These are phyloP conservation scores for Selaginella moellendorffii DNA, from an alignment of 75 land plant genomes.

Conservation along the genomic window DNA sequence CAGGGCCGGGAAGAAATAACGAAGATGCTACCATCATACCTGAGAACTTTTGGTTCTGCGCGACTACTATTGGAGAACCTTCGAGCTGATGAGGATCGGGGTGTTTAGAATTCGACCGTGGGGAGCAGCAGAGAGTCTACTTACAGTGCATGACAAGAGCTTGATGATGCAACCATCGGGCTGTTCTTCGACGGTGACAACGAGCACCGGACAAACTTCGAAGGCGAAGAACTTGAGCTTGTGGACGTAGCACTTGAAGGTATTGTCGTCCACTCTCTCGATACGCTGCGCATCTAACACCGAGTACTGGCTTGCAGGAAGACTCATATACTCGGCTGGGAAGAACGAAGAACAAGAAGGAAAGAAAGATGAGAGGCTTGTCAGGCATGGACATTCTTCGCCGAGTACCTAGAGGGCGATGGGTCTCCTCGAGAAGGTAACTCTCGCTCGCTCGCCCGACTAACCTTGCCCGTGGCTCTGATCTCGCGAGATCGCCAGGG, in stretches of 20 bases:
- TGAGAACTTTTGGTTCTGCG: constrained; percentile 90
- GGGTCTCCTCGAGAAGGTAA: not conserved
- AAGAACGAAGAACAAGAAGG: not conserved
- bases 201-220: constrained; percentile 84
- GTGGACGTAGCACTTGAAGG: constrained; percentile 78
- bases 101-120: no score
- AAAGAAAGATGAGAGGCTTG: not conserved
- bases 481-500: no score
- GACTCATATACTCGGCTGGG: constrained; percentile 82
- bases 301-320: constrained; percentile 98
- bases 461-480: not conserved
- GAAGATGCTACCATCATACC: constrained; percentile 25
- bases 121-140: not conserved
- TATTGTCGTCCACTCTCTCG: constrained; percentile 78
- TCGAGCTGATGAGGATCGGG: constrained; percentile 44
- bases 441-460: not conserved
- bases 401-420: not conserved
- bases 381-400: not conserved
- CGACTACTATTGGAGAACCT: constrained; percentile 80
- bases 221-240: constrained; percentile 76
- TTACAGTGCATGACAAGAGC: constrained; percentile 84
- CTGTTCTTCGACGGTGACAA: constrained; percentile 79
- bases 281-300: constrained; percentile 92
- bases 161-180: constrained; percentile 74
- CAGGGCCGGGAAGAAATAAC: constrained; percentile 29